These are phyloP conservation scores for Wickerhamomyces sp. DNA, from an alignment of 1,139 yeast genomes.

Conservation along the genomic window DNA sequence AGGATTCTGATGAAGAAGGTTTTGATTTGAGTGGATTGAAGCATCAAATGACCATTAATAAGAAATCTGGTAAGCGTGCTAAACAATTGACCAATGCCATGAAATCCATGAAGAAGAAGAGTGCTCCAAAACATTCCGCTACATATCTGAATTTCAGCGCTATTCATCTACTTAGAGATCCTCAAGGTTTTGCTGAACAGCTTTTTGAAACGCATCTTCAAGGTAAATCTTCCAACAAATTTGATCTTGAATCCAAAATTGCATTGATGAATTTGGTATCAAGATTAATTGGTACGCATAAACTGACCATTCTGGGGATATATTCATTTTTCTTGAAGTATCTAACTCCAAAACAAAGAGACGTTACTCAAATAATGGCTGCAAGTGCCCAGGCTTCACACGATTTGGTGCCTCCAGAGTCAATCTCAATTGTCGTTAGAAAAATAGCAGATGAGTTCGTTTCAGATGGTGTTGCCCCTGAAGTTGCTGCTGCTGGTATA, in stretches of 20 bases:
- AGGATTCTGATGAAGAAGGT: conserved; percentile 67
- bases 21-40: conserved; percentile 64
- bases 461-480: conserved; percentile 96
- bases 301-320: conserved; percentile 81
- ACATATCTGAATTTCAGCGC: conserved; percentile 89
- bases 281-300: conserved; percentile 89
- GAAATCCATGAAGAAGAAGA: conserved; percentile 62
- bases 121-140: conserved; percentile 47
- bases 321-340: conserved; percentile 86
- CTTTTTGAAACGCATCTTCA: conserved; percentile 69
- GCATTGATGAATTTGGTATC: conserved; percentile 82
- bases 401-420: conserved; percentile 95
- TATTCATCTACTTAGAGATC: conserved; percentile 87
- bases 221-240: conserved; percentile 58
- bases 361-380: conserved; percentile 94
- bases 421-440: conserved; percentile 69
- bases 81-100: conserved; percentile 72
- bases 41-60: conserved; percentile 80
- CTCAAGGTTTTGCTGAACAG: conserved; percentile 94
- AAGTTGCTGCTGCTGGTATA: conserved; percentile 96
- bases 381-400: conserved; percentile 96
- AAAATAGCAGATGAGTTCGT: conserved; percentile 97
- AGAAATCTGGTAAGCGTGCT: conserved; percentile 74
- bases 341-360: conserved; percentile 87
- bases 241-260: conserved; percentile 84